A percentile compares a stretch with the other conserved stretches of the same genome.
phyloP scores from a whole-genome alignment of 257 asterid species.

The Nyctanthes arbortristis region DNA sequence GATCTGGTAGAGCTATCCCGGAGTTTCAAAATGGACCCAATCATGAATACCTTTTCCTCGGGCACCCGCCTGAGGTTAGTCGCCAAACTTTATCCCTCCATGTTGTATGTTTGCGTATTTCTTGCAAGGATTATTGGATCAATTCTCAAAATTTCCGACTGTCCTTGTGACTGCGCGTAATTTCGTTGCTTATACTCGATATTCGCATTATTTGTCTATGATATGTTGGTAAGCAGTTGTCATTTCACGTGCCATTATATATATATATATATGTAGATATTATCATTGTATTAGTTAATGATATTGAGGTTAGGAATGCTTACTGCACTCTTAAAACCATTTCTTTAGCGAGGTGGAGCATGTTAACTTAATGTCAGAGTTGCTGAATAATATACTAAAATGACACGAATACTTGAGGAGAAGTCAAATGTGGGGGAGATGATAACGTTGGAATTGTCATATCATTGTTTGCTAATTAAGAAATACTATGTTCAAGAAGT shows the following conservation, averaged over 20 bases:
- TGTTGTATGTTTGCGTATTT: not conserved
- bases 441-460: too few relatives aligned
- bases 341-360: too few relatives aligned
- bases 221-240: not conserved
- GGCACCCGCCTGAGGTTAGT: slow-evolving; percentile 88
- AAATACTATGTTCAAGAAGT: not conserved
- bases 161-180: slow-evolving; percentile 8
- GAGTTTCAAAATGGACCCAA: slow-evolving; percentile 60
- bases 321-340: too few relatives aligned
- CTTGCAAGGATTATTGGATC: slow-evolving; percentile 19
- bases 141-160: not conserved
- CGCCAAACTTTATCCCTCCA: not conserved
- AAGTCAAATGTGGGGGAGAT: too few relatives aligned
- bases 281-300: too few relatives aligned
- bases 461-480: not conserved
- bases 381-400: too few relatives aligned
- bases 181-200: slow-evolving; percentile 19
- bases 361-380: too few relatives aligned
- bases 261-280: too few relatives aligned
- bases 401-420: too few relatives aligned
- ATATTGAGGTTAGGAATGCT: too few relatives aligned
- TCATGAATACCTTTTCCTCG: slow-evolving; percentile 92
- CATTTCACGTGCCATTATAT: too few relatives aligned
- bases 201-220: slow-evolving; percentile 13
- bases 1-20: slow-evolving; percentile 82